Evolutionary conservation across 176 grass and related monocot species (phyloP).

Genomic region (Tillandsia leiboldiana): DNA sequence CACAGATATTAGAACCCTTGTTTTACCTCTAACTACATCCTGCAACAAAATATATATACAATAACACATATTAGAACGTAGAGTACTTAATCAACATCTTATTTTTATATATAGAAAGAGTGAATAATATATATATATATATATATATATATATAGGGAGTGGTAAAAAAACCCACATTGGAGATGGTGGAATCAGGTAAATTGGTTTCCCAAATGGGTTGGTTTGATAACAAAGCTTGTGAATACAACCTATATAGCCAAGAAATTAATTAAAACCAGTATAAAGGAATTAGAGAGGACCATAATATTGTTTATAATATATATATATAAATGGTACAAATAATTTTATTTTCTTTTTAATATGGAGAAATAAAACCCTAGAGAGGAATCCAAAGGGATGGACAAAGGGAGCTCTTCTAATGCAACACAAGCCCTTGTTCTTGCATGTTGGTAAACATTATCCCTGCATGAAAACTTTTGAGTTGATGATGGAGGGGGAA

Average conservation of each 20-base stretch:
- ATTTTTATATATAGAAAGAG: neutral
- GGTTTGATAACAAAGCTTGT: slow-evolving; percentile 61
- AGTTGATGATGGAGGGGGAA: neutral
- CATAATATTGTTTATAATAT: slow-evolving; percentile 4
- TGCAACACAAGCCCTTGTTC: slow-evolving; percentile 21
- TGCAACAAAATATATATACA: slow-evolving; percentile 14
- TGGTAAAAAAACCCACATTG: neutral
- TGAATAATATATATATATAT: neutral
- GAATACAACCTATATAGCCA: slow-evolving; percentile 42
- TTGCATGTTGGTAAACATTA: slow-evolving; percentile 19
- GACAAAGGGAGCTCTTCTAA: slow-evolving; percentile 45
- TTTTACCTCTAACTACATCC: slow-evolving; percentile 29
- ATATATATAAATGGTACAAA: neutral
- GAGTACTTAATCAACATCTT: no score
- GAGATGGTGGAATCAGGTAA: slow-evolving; percentile 20
- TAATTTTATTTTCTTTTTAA: neutral
- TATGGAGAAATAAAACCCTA: slow-evolving; percentile 33
- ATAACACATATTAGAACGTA: neutral
- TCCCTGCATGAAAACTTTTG: slow-evolving; percentile 25
- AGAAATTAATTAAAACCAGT: slow-evolving; percentile 4
- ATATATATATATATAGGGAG: neutral
- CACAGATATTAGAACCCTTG: slow-evolving; percentile 53
- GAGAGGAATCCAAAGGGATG: slow-evolving; percentile 50
- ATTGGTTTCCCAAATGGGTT: slow-evolving; percentile 57
- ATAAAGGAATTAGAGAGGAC: neutral